Evolutionary conservation across 2,329 filamentous ascomycete genomes (phyloP).

Genomic region (Microascus cirrosus): DNA sequence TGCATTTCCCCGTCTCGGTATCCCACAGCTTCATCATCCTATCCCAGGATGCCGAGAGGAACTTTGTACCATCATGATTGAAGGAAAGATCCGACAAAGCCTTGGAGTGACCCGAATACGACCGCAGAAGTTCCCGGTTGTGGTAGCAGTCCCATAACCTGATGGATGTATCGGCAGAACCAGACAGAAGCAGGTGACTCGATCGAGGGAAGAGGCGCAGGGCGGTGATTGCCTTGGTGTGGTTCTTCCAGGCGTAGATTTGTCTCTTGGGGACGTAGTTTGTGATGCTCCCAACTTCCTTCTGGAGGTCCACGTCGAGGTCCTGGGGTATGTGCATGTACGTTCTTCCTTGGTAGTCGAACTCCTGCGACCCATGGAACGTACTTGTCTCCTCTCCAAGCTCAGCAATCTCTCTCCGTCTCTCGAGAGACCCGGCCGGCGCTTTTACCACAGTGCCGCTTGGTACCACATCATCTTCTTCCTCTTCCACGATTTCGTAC

Average conservation of each 20-base stretch:
- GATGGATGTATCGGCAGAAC: slow-evolving; percentile 81
- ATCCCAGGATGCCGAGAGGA: slow-evolving; percentile 87
- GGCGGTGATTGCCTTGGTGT: slow-evolving; percentile 75
- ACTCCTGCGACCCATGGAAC: slow-evolving; percentile 74
- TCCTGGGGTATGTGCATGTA: slow-evolving; percentile 98
- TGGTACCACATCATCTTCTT: slow-evolving; percentile 55
- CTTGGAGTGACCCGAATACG: slow-evolving; percentile 86
- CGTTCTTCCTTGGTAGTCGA: slow-evolving; percentile 89
- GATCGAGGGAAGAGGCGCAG: slow-evolving; percentile 82
- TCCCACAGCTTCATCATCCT: slow-evolving; percentile 98
- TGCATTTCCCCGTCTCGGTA: slow-evolving; percentile 82
- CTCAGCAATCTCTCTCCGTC: slow-evolving; percentile 46
- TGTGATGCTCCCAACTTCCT: slow-evolving; percentile 67
- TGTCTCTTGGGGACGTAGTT: slow-evolving; percentile 95
- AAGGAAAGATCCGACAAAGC: slow-evolving; percentile 85
- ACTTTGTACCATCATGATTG: slow-evolving; percentile 69
- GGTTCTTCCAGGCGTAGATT: slow-evolving; percentile 78
- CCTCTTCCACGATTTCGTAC: slow-evolving; percentile 66
- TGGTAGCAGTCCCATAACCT: slow-evolving; percentile 96
- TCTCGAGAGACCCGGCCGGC: slow-evolving; percentile 39
- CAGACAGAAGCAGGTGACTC: slow-evolving; percentile 79
- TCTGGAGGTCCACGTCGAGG: slow-evolving; percentile 72
- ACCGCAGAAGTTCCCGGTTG: slow-evolving; percentile 73
- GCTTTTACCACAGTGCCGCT: slow-evolving; percentile 51
- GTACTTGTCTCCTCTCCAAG: slow-evolving; percentile 67